Percentiles rank a stretch among this genome's conserved stretches.
These are phyloP conservation scores for Phellinidium pouzarii DNA, from an alignment of 1,284 basidiomycete genomes.

Conservation along the genomic window DNA sequence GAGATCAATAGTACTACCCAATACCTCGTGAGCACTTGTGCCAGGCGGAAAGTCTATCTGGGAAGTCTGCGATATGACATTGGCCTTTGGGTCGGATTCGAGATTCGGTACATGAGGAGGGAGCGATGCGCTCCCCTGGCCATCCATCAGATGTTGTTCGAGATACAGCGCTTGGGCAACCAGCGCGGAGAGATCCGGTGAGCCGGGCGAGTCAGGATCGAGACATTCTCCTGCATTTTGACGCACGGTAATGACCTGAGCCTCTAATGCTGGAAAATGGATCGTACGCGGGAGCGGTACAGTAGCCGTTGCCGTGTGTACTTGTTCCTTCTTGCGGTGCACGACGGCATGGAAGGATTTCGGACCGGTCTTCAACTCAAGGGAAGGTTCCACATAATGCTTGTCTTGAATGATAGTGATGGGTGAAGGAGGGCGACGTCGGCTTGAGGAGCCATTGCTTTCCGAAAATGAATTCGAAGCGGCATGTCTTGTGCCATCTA, in stretches of 20 bases:
- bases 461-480: neutral
- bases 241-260: constrained; percentile 9
- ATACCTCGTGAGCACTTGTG: neutral
- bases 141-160: constrained; percentile 14
- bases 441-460: neutral
- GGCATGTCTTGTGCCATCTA: neutral
- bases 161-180: constrained; percentile 16
- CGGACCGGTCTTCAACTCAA: constrained; percentile 11
- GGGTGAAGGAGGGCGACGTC: constrained; percentile 9
- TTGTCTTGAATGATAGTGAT: constrained; percentile 5
- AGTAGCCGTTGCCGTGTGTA: no score
- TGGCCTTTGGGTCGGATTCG: neutral
- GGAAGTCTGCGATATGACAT: neutral
- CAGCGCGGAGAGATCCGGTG: constrained; percentile 16
- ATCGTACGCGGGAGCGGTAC: neutral
- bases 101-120: neutral
- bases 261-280: neutral
- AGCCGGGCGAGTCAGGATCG: constrained; percentile 10
- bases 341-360: constrained; percentile 18
- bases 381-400: constrained; percentile 12
- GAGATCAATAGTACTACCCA: neutral
- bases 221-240: neutral
- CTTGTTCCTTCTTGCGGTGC: constrained; percentile 9
- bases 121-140: neutral
- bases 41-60: constrained; percentile 1